Evolutionary conservation across 2,329 filamentous ascomycete species (phyloP).

Genomic region (Cordyceps tenuipes): DNA sequence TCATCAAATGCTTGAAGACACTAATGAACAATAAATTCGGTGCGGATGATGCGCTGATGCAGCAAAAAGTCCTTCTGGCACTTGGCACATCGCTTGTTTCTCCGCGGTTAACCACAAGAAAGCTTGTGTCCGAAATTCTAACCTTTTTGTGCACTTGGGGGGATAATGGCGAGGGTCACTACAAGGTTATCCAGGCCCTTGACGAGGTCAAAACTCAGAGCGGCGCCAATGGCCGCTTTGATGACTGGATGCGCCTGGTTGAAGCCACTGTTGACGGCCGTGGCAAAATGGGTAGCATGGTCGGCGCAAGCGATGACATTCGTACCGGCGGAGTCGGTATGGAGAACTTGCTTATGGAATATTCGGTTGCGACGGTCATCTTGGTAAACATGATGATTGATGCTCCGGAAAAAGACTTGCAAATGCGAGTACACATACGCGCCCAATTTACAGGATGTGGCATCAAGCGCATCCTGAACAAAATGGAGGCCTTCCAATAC

Average conservation of each 20-base stretch:
- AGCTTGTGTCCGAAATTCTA: constrained; percentile 89
- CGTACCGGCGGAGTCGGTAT: constrained; percentile 94
- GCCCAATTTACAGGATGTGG: constrained; percentile 95
- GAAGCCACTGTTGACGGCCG: constrained; percentile 95
- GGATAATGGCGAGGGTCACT: constrained; percentile 71
- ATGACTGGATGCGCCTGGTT: constrained; percentile 97
- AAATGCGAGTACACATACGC: constrained; percentile 86
- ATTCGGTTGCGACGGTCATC: constrained; percentile 88
- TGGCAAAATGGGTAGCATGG: constrained; percentile 97
- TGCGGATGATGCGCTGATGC: constrained; percentile 84
- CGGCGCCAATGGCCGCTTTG: constrained; percentile 89
- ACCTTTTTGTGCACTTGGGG: constrained; percentile 96
- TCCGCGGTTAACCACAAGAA: constrained; percentile 80
- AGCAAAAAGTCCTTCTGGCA: constrained; percentile 84
- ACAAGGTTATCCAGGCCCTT: constrained; percentile 88
- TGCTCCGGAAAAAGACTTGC: constrained; percentile 78
- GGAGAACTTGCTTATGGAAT: constrained; percentile 99
- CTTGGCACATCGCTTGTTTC: constrained; percentile 82
- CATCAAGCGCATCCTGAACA: constrained; percentile 84
- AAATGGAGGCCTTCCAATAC: constrained; percentile 98
- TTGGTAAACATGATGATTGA: constrained; percentile 96
- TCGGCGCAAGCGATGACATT: constrained; percentile 92
- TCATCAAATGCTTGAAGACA: constrained; percentile 94
- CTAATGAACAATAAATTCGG: constrained; percentile 99
- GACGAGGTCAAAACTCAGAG: constrained; percentile 83